phyloP scores from a whole-genome alignment of 495 filamentous ascomycete genomes.

The Penicillium psychrofluorescens region DNA sequence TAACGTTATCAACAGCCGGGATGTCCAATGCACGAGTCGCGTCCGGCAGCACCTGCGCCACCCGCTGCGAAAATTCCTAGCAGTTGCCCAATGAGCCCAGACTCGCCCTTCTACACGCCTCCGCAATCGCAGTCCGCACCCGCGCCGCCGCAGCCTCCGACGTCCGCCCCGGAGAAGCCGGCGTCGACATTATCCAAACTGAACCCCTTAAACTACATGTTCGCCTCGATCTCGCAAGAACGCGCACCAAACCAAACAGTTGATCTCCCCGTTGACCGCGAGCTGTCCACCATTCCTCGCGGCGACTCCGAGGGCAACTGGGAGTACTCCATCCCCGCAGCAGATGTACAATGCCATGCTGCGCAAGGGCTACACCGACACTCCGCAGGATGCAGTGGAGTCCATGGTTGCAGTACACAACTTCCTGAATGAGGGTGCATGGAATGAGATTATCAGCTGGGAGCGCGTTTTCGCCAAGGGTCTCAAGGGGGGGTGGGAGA shows the following conservation, averaged over 20 bases:
- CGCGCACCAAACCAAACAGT: constrained; percentile 65
- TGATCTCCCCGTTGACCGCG: constrained; percentile 66
- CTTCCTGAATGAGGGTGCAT: constrained; percentile 95
- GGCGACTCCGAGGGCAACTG: constrained; percentile 69
- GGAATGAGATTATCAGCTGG: constrained; percentile 89
- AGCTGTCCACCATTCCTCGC: constrained; percentile 78
- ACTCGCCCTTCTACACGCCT: constrained; percentile 33
- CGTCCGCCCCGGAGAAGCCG: constrained; percentile 16
- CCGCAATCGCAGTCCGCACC: constrained; percentile 15
- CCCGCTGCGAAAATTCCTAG: constrained; percentile 40
- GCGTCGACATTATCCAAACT: constrained; percentile 59
- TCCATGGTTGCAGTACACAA: constrained; percentile 97
- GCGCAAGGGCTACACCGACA: constrained; percentile 92
- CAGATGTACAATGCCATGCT: constrained; percentile 99
- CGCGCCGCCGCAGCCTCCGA: constrained; percentile 6
- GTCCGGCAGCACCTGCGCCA: constrained; percentile 31
- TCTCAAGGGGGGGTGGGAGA: constrained; percentile 61
- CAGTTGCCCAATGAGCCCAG: constrained; percentile 45
- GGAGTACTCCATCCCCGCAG: constrained; percentile 97
- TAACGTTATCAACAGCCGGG: constrained; percentile 54
- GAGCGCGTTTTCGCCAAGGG: constrained; percentile 76
- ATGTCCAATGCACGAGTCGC: constrained; percentile 84
- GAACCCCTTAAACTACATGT: constrained; percentile 98
- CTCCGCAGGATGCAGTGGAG: constrained; percentile 87
- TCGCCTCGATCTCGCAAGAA: constrained; percentile 70